A percentile compares a stretch with the other conserved stretches of the same genome.
phyloP scores from a whole-genome alignment of 2,329 filamentous ascomycete genomes.

The Fusarium anguioides region DNA sequence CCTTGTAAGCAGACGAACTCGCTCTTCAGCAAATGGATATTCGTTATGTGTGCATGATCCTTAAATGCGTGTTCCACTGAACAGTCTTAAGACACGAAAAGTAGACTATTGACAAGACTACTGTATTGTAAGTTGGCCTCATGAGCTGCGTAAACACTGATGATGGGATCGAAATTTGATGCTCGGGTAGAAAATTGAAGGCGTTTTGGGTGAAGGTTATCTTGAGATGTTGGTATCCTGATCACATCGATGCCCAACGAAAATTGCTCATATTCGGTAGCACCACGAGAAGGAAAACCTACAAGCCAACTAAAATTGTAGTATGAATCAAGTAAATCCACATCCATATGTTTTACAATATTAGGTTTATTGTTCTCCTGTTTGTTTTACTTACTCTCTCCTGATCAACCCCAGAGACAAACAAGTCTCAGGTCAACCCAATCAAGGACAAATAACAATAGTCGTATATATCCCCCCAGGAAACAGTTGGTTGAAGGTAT shows the following conservation, averaged over 20 bases:
- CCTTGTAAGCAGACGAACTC: background rate
- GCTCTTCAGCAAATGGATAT: background rate
- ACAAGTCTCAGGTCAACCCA: too few relatives aligned
- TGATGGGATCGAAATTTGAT: too few relatives aligned
- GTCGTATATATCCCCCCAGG: too few relatives aligned
- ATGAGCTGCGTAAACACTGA: background rate
- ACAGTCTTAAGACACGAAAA: background rate
- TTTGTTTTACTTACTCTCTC: background rate
- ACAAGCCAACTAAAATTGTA: too few relatives aligned
- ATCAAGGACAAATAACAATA: too few relatives aligned
- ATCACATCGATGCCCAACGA: background rate
- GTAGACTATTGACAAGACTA: background rate
- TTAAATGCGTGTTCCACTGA: conserved; percentile 7
- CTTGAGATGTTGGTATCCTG: background rate
- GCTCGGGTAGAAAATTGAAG: too few relatives aligned
- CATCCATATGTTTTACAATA: background rate
- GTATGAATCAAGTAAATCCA: background rate
- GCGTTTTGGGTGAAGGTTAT: too few relatives aligned
- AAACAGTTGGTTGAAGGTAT: too few relatives aligned
- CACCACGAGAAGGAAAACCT: background rate
- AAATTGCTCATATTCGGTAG: background rate
- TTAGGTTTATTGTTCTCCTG: background rate
- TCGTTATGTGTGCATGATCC: background rate
- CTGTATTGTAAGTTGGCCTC: background rate
- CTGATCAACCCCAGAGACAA: background rate